A percentile compares a stretch with the other conserved stretches of the same genome.
These are phyloP conservation scores for Cladosporium sphaerospermum DNA, from an alignment of 2,329 filamentous ascomycete genomes.

Conservation along the genomic window DNA sequence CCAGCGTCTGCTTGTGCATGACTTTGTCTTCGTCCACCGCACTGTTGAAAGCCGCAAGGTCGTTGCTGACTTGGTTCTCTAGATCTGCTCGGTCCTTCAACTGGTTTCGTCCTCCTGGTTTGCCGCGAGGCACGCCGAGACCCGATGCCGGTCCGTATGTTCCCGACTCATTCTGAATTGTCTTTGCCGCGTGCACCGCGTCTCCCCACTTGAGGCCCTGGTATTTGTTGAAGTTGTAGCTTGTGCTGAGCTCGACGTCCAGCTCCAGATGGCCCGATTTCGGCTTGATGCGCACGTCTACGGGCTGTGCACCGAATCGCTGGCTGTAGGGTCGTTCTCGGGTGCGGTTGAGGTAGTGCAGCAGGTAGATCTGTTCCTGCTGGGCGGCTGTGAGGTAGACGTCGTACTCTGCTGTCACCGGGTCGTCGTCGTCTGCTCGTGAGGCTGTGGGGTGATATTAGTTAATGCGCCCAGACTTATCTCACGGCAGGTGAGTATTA, in stretches of 20 bases:
- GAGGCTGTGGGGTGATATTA: not conserved
- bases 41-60: slow-evolving; percentile 55
- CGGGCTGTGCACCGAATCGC: slow-evolving; percentile 50
- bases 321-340: slow-evolving; percentile 58
- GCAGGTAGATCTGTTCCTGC: slow-evolving; percentile 54
- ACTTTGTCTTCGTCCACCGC: slow-evolving; percentile 65
- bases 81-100: slow-evolving; percentile 43
- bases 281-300: slow-evolving; percentile 75
- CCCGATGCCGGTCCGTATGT: slow-evolving; percentile 44
- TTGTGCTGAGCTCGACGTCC: slow-evolving; percentile 75
- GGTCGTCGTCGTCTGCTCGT: slow-evolving; percentile 34
- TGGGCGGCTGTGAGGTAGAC: slow-evolving; percentile 80
- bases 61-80: slow-evolving; percentile 33
- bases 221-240: slow-evolving; percentile 69
- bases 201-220: slow-evolving; percentile 81
- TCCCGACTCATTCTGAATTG: slow-evolving; percentile 34
- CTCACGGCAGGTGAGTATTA: not conserved
- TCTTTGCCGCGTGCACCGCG: slow-evolving; percentile 53
- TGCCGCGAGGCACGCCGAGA: slow-evolving; percentile 29
- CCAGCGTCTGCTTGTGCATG: slow-evolving; percentile 73
- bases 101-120: slow-evolving; percentile 13
- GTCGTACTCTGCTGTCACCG: slow-evolving; percentile 58
- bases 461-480: not conserved
- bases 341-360: slow-evolving; percentile 81
- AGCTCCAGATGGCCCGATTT: slow-evolving; percentile 80